phyloP scores from a whole-genome alignment of 164 flowering plant species.

The Aristolochia fimbriata region DNA sequence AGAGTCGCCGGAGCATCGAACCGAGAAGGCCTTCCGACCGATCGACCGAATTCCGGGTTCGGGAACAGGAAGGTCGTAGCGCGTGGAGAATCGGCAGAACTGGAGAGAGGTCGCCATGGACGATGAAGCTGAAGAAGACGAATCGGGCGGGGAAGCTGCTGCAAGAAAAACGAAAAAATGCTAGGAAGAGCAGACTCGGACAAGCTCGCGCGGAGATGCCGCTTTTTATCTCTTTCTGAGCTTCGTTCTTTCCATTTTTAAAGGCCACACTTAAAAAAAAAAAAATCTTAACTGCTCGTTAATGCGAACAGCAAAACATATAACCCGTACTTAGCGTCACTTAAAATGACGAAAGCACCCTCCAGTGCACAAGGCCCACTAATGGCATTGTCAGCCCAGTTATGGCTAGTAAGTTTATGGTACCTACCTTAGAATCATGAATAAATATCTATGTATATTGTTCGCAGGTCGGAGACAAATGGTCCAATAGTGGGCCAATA shows the following conservation, averaged over 20 bases:
- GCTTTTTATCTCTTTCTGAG: neutral
- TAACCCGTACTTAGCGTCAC: neutral
- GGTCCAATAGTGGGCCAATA: no score
- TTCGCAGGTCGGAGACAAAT: no score
- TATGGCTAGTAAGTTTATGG: no score
- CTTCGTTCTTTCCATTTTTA: neutral
- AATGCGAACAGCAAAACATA: neutral
- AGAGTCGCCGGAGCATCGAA: conserved; percentile 45
- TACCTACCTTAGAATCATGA: no score
- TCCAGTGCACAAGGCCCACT: no score
- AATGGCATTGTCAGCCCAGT: no score
- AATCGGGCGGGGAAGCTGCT: neutral
- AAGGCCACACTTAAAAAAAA: no score
- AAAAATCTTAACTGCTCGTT: neutral
- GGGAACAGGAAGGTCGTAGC: conserved; percentile 22
- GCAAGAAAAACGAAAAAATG: no score
- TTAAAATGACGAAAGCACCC: neutral
- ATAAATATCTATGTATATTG: no score
- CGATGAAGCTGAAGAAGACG: neutral
- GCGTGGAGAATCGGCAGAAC: conserved; percentile 31
- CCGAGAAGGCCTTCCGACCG: conserved; percentile 28
- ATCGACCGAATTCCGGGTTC: conserved; percentile 20
- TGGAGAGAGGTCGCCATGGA: conserved; percentile 58
- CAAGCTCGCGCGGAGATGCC: neutral
- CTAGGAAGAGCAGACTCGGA: no score